A percentile compares a stretch with the other conserved stretches of the same genome.
These are phyloP conservation scores for Trypanosoma mega DNA, from an alignment of 208 protist species.

Conservation along the genomic window DNA sequence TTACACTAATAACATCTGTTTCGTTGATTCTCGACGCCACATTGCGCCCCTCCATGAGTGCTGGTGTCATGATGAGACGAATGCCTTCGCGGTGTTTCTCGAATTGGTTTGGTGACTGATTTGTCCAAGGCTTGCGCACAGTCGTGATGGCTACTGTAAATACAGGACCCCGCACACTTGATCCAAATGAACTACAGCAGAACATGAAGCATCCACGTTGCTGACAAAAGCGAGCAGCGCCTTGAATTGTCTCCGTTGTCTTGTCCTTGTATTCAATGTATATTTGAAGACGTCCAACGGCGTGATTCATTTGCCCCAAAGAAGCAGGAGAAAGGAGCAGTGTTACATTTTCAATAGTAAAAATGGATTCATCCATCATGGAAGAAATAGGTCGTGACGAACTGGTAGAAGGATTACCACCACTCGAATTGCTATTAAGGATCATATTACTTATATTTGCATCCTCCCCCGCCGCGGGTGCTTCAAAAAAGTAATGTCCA, in stretches of 20 bases:
- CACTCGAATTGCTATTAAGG: too few relatives aligned
- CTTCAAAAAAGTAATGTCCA: conserved; percentile 63
- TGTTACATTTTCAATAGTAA: conserved; percentile 35
- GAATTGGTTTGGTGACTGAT: conserved; percentile 46
- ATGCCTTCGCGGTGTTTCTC: conserved; percentile 51
- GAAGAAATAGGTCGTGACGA: background rate
- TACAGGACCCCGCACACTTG: conserved; percentile 41
- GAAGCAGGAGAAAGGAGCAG: conserved; percentile 53
- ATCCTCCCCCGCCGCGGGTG: background rate
- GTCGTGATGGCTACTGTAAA: conserved; percentile 62
- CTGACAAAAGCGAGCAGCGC: conserved; percentile 61
- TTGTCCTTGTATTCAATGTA: conserved; percentile 61
- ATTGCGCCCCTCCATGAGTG: conserved; percentile 46
- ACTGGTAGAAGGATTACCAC: background rate
- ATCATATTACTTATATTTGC: too few relatives aligned
- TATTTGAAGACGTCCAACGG: conserved; percentile 63
- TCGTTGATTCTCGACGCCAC: conserved; percentile 55
- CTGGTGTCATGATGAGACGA: conserved; percentile 64
- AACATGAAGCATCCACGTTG: conserved; percentile 57
- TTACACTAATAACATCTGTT: conserved; percentile 64
- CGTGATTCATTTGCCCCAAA: conserved; percentile 61
- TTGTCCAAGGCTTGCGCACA: conserved; percentile 51
- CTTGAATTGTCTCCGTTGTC: conserved; percentile 63
- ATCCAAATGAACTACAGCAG: conserved; percentile 49
- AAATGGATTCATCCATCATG: conserved; percentile 20